Evolutionary conservation across 805 yeast genomes (phyloP).

Genomic region (Lachancea lanzarotensis): DNA sequence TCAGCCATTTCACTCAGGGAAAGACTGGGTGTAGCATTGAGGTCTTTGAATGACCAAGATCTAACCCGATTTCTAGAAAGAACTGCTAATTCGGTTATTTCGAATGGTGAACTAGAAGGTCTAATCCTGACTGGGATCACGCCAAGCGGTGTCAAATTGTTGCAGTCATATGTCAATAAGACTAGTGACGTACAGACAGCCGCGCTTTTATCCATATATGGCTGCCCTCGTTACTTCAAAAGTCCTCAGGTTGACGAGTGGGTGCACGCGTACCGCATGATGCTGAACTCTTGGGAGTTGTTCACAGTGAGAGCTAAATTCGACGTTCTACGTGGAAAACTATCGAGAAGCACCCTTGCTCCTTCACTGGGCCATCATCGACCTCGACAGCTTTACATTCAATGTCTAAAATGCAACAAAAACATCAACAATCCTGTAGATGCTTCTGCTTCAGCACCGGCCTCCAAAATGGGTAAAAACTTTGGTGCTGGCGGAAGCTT

Average conservation of each 20-base stretch:
- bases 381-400: conserved; percentile 72
- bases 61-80: conserved; percentile 63
- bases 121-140: conserved; percentile 88
- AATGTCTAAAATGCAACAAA: conserved; percentile 78
- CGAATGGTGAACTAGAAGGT: conserved; percentile 85
- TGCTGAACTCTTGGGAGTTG: conserved; percentile 75
- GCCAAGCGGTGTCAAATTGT: conserved; percentile 67
- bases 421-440: conserved; percentile 42
- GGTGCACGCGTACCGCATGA: conserved; percentile 60
- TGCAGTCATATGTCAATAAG: conserved; percentile 82
- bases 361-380: conserved; percentile 41
- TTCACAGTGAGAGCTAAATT: conserved; percentile 76
- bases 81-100: conserved; percentile 63
- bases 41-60: conserved; percentile 77
- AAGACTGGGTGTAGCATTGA: conserved; percentile 80
- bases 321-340: conserved; percentile 68
- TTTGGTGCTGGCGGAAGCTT: conserved; percentile 5
- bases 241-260: conserved; percentile 72
- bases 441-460: conserved; percentile 5
- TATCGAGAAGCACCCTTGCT: conserved; percentile 50
- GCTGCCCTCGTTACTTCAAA: conserved; percentile 73
- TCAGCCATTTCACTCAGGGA: conserved; percentile 82
- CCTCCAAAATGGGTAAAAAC: conserved; percentile 11
- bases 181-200: conserved; percentile 92
- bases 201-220: conserved; percentile 70